Evolutionary conservation across 192 early-diverging fungal species (phyloP), one percentile per base, ranked within the genome.

Genomic region (Polychytrium aggregatum): DNA sequence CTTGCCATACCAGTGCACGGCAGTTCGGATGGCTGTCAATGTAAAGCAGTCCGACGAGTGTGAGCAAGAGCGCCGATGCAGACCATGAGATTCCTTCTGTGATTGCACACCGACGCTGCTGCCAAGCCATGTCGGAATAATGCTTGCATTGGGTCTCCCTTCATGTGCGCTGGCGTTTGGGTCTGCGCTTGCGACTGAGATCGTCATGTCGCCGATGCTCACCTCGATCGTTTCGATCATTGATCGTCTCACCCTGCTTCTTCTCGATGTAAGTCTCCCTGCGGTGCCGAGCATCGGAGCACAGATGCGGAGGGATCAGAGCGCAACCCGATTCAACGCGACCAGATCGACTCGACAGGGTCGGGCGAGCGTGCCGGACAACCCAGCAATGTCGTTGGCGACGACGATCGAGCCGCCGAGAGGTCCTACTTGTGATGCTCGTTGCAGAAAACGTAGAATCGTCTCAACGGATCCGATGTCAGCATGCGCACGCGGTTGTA

Each of bases 181-280:
- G n/a, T n/a, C n/a, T n/a, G n/a, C n/a, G n/a, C n/a, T n/a, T n/a
- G n/a, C n/a, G n/a, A n/a, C n/a, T n/a, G n/a, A n/a, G n/a, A n/a
- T n/a, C n/a, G n/a, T n/a, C n/a, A n/a, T n/a, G n/a, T n/a, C n/a
- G n/a, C n/a, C n/a, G n/a, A n/a, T n/a, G n/a, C n/a, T n/a, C n/a
- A 82, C 81, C 80, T 57, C 92, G 53, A 52, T 98, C 95, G 46
- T 98, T 98, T 47, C 89, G 74, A 53, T 98, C 95, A 50, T 98
- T 98, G 9, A 86, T 82, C 0, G 84, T 76, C 64, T 98, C 95
- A 37, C 76, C 81, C 33, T 82, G 67, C 8, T 72, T 50, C 31
- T 78, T 75, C 39, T 96, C 87, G 24, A 91, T 76, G 72, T 83
- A 96, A 2, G 89, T 90, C 17, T 89, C 89, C 8, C 81, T 80